A percentile compares a stretch with the other conserved stretches of the same genome.
phyloP scores from a whole-genome alignment of 2,329 filamentous ascomycete genomes.

The Venturia nashicola region DNA sequence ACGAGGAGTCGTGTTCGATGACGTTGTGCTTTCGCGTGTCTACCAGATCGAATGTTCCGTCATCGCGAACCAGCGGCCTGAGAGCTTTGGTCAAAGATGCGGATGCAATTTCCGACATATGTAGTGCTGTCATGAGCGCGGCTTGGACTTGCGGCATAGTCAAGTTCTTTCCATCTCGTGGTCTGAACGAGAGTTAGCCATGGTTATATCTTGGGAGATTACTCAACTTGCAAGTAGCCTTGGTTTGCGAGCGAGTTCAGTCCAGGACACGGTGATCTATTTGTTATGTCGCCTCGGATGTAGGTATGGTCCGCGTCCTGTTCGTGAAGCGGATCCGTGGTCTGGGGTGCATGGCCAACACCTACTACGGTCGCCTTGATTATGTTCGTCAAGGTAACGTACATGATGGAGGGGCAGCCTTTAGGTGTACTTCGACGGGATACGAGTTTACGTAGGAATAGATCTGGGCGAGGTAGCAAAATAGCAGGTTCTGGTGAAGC shows the following conservation, averaged over 20 bases:
- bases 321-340: not conserved
- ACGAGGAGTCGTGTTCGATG: conserved; percentile 24
- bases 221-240: conserved; percentile 15
- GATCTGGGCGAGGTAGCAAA: no score
- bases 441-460: no score
- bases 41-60: conserved; percentile 14
- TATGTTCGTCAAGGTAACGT: not conserved
- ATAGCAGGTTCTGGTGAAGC: no score
- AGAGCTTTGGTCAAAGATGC: conserved; percentile 17
- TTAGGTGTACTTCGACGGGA: no score
- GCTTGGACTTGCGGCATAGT: conserved; percentile 19
- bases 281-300: conserved; percentile 12
- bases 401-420: not conserved
- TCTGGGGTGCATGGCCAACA: not conserved
- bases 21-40: conserved; percentile 20
- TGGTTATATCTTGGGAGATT: no score
- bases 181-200: conserved; percentile 5
- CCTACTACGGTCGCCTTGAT: not conserved
- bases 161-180: conserved; percentile 20
- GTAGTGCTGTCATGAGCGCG: conserved; percentile 16
- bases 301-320: conserved; percentile 10
- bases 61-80: conserved; percentile 12
- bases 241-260: conserved; percentile 23
- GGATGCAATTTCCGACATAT: conserved; percentile 15
- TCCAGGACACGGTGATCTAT: conserved; percentile 18